Evolutionary conservation across 1,284 basidiomycete genomes (phyloP), one percentile per base, ranked within the genome.

Genomic region (Xerocomus cyaneibrunnescens): DNA sequence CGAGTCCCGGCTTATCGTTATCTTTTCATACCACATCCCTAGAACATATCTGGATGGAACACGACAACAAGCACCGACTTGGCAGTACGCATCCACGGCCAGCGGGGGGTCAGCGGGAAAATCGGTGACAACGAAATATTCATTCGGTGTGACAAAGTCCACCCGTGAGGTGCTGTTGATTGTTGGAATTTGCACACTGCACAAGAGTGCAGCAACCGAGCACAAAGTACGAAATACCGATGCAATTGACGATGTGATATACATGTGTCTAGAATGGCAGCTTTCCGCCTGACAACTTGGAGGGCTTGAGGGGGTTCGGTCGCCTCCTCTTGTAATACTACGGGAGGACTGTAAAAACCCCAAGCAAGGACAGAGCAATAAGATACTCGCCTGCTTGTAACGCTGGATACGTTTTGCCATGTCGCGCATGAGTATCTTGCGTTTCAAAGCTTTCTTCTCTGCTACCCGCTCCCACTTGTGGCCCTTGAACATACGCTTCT

Each of bases 401-500:
- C 76, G 75, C 56, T 69, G 68, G 56, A 89, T 75, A 52, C 85
- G 79, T 58, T 76, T 76, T 35, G 72, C 62, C 87, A 90, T 89
- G 64, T 83, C 79, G 62, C 79, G 76, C 76, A 90, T 71, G 51
- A 87, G 70, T 50, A 82, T 75, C 53, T 70, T 71, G 52, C 73
- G 78, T 60, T 75, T 76, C 61, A 68, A 69, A 48, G 71, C 64
- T 57, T 72, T 72, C 61, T 74, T 72, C 49, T 72, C 73, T 57
- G 72, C 73, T 56, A 73, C 65, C 35, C 87, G 78, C 70, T 91
- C 85, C 84, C 85, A 89, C 61, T 81, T 87, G 76, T 91, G 88
- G 21, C 89, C 89, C 75, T 91, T 92, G 80, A 92, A 91, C 88
- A 91, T 90, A 57, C 79, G 74, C 74, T 82, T 85, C 76, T 79